Evolutionary conservation across 2,329 filamentous ascomycete genomes (phyloP).

Genomic region (Penicillium expansum): DNA sequence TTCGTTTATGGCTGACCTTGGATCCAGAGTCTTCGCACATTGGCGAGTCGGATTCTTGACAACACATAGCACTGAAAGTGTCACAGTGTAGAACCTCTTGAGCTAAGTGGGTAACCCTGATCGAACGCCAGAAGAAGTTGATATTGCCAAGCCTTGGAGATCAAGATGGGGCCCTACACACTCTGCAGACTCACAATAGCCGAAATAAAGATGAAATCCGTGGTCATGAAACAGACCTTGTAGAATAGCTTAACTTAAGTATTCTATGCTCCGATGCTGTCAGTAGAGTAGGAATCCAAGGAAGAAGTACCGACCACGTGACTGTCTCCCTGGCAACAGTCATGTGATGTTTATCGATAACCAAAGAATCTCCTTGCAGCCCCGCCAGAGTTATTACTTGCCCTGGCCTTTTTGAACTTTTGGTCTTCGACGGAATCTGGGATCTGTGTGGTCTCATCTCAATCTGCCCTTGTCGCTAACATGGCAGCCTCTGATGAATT

Average conservation of each 20-base stretch:
- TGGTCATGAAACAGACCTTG: background rate
- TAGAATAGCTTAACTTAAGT: background rate
- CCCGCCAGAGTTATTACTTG: slow-evolving; percentile 7
- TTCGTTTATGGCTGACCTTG: slow-evolving; percentile 27
- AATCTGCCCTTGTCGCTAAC: slow-evolving; percentile 1
- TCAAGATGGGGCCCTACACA: background rate
- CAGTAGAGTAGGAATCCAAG: background rate
- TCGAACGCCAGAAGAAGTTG: slow-evolving; percentile 4
- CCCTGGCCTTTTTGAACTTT: background rate
- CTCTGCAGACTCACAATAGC: background rate
- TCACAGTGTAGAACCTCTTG: background rate
- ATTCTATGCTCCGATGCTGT: background rate
- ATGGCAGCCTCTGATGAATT: slow-evolving; percentile 44
- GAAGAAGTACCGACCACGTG: slow-evolving; percentile 26
- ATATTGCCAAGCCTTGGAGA: slow-evolving; percentile 1
- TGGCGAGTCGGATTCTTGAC: background rate
- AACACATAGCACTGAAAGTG: slow-evolving; percentile 2
- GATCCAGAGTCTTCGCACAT: slow-evolving; percentile 7
- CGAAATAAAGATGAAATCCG: background rate
- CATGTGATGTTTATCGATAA: slow-evolving; percentile 40
- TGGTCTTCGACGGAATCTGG: background rate
- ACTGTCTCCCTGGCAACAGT: slow-evolving; percentile 32
- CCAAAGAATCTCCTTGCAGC: slow-evolving; percentile 18
- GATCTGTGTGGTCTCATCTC: slow-evolving; percentile 3
- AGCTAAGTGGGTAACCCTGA: slow-evolving; percentile 1